Base-by-base conservation (phyloP, 208 protist genomes). In the Leishmania tarentolae region DNA sequence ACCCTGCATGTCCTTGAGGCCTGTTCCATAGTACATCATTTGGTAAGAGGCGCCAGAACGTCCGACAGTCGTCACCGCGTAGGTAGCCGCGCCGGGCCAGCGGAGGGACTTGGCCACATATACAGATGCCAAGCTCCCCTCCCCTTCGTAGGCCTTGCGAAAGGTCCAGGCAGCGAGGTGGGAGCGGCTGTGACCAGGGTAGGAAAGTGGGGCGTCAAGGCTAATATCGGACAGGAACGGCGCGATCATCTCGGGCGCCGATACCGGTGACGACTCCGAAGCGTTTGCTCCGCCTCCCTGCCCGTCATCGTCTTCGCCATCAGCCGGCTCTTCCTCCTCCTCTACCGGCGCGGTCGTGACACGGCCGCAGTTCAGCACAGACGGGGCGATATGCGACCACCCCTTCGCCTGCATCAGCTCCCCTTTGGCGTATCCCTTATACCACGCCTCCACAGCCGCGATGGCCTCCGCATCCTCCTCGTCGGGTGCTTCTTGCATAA, bases 381-480 rank as follows among this genome's bases (percentile, higher is more conserved):
- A 93, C 3, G 94, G 93, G 1, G 90, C 88, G 61, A 95, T 91
- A 87, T 99, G 97, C 50, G 92, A 89, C 96, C 97, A 99, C 80
- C 93, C 93, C 81, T 94, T 90, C 47, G 94, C 83, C 85, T 97
- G 91, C 59, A 98, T 84, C 61, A 98, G 88, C 83, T 95, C 96
- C 79, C 97, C 96, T 81, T 95, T 88, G 24, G 83, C 68, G 88
- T 97, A 98, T 42, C 96, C 96, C 31, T 79, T 87, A 59, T 87
- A 91, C 94, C 94, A 98, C 80, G 88, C 83, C 84, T 92, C 86
- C 46, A 96, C 82, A 21, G 87, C 83, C 21, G 77, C 81, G 21
- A 87, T 76, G 19, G 93, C 91, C 76, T 96, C 93, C 9, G 78
- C 72, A 82, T 96, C 92, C n/a, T 98, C 95, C 75, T 95, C 92